Percentiles rank a stretch among this genome's conserved stretches.
Conservation (phyloP, 2,329 filamentous ascomycete genomes). For the Grosmannia huntii region DNA sequence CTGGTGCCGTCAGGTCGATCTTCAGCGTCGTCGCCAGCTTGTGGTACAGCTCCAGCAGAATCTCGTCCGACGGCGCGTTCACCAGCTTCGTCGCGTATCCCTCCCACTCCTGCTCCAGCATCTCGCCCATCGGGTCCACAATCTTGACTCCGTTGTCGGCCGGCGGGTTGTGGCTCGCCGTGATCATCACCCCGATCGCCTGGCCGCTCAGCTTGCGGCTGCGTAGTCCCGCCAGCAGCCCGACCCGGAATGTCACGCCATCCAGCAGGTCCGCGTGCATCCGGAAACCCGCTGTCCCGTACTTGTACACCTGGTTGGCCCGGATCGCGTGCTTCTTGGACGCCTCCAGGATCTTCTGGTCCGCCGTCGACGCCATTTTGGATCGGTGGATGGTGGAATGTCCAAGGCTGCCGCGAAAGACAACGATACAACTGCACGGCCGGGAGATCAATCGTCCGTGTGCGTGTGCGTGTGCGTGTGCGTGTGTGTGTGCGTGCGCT, state of each 20-base stretch:
- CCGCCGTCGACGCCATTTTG: slow-evolving; percentile 7
- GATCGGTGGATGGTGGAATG: background rate
- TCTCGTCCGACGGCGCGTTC: slow-evolving; percentile 65
- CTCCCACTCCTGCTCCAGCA: slow-evolving; percentile 96
- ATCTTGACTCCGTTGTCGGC: slow-evolving; percentile 90
- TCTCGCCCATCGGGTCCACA: slow-evolving; percentile 94
- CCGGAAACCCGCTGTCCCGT: slow-evolving; percentile 56
- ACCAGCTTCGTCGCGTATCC: slow-evolving; percentile 75
- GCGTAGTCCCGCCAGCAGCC: slow-evolving; percentile 74
- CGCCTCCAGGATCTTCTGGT: slow-evolving; percentile 39
- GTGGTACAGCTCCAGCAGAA: slow-evolving; percentile 64
- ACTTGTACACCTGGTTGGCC: slow-evolving; percentile 40
- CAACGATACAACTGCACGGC: no score
- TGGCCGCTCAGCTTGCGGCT: slow-evolving; percentile 83
- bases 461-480: no score
- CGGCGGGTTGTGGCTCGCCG: slow-evolving; percentile 83
- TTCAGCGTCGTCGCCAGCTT: slow-evolving; percentile 62
- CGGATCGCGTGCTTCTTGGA: slow-evolving; percentile 50
- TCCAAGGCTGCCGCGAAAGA: no score
- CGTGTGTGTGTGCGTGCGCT: no score
- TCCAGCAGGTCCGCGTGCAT: slow-evolving; percentile 71
- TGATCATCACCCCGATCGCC: slow-evolving; percentile 94
- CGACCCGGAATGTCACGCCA: slow-evolving; percentile 85
- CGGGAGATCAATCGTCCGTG: no score
- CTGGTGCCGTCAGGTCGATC: slow-evolving; percentile 56